phyloP scores from a whole-genome alignment of 1,139 yeast genomes.

The Taphrina deformans region DNA sequence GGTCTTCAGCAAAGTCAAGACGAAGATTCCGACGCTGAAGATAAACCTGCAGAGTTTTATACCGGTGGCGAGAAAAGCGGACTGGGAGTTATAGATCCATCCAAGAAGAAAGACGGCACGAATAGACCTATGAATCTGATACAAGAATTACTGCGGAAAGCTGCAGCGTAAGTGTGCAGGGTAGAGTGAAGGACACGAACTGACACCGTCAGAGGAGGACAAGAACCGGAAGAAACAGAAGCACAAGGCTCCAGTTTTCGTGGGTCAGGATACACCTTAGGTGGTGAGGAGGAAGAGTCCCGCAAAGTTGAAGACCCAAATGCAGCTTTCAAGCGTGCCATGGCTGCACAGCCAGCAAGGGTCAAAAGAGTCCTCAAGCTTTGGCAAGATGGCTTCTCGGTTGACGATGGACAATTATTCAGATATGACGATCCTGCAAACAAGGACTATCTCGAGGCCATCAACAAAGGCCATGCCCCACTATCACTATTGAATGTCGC shows the following conservation, averaged over 20 bases:
- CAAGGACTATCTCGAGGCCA: slow-evolving; percentile 69
- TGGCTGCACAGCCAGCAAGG: slow-evolving; percentile 49
- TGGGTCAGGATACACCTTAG: slow-evolving; percentile 82
- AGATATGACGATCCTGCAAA: slow-evolving; percentile 91
- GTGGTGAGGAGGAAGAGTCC: slow-evolving; percentile 55
- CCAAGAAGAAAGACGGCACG: slow-evolving; percentile 44
- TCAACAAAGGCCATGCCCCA: slow-evolving; percentile 94
- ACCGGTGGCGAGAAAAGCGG: slow-evolving; percentile 97
- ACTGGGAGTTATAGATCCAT: slow-evolving; percentile 89
- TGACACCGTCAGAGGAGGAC: slow-evolving; percentile 44
- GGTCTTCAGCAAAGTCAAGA: slow-evolving; percentile 46
- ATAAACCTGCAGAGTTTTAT: slow-evolving; percentile 49
- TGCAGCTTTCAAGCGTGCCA: slow-evolving; percentile 22
- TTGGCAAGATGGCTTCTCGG: slow-evolving; percentile 95
- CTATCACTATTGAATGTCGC: slow-evolving; percentile 74
- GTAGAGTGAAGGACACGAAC: slow-evolving; percentile 42
- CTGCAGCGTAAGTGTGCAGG: slow-evolving; percentile 49
- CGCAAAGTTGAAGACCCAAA: slow-evolving; percentile 45
- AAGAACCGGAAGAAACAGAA: slow-evolving; percentile 46
- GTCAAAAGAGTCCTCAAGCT: slow-evolving; percentile 79
- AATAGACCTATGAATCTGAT: slow-evolving; percentile 47
- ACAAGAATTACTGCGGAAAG: slow-evolving; percentile 61
- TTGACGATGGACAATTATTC: slow-evolving; percentile 82
- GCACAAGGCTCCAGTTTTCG: slow-evolving; percentile 46
- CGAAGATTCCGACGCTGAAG: slow-evolving; percentile 57